These are phyloP conservation scores for Phytopythium aichiense DNA, from an alignment of 352 stramenopile genomes.

Conservation along the genomic window DNA sequence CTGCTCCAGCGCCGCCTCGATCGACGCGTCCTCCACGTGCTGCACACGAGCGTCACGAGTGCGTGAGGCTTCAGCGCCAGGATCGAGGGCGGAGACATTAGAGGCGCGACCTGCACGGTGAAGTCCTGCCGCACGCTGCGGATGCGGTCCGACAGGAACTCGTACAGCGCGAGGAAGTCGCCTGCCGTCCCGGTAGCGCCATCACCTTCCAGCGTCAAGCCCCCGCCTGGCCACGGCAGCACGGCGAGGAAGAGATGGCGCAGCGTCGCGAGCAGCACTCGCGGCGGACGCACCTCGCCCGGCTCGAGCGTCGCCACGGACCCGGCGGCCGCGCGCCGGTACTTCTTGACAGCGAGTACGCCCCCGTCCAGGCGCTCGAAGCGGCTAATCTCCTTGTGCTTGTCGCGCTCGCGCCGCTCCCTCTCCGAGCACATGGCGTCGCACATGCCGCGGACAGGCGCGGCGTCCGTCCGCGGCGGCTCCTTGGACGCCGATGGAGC, in stretches of 20 bases:
- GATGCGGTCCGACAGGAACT: conserved; percentile 69
- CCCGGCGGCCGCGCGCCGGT: conserved; percentile 44
- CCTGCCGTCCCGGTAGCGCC: neutral
- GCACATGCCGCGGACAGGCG: conserved; percentile 25
- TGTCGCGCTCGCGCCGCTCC: conserved; percentile 27
- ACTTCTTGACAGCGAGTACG: conserved; percentile 41
- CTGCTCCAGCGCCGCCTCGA: conserved; percentile 41
- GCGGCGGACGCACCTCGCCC: conserved; percentile 26
- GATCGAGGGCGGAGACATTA: too few species aligned
- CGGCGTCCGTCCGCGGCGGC: conserved; percentile 1
- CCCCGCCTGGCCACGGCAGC: conserved; percentile 24
- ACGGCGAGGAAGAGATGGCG: conserved; percentile 40
- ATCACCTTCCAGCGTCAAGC: conserved; percentile 17
- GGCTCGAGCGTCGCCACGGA: conserved; percentile 18
- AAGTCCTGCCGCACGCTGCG: conserved; percentile 73
- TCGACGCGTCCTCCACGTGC: conserved; percentile 28
- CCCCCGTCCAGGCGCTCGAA: conserved; percentile 31
- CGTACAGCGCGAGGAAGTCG: conserved; percentile 60
- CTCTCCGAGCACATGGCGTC: conserved; percentile 24
- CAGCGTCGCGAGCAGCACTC: conserved; percentile 35
- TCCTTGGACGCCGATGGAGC: neutral
- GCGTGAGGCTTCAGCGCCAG: neutral
- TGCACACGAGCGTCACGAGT: conserved; percentile 8
- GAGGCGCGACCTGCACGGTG: conserved; percentile 42
- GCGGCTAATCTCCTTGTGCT: conserved; percentile 37